Conservation (phyloP, 495 filamentous ascomycete genomes). For the Penicillium bialowiezense region DNA sequence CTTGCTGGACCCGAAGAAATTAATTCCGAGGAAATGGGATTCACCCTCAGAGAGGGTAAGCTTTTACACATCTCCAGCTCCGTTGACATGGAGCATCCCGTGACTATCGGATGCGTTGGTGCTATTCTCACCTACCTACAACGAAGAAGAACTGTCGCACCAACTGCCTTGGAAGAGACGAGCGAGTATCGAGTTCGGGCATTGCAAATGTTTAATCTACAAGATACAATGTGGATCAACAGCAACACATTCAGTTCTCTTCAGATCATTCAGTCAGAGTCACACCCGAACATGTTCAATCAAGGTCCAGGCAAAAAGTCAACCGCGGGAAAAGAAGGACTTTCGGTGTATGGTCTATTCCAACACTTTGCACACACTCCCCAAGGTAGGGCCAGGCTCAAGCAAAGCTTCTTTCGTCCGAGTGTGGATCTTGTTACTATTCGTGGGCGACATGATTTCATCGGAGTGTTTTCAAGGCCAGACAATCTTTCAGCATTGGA, state of each 20-base stretch:
- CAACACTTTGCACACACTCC: constrained; percentile 74
- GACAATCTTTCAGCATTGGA: constrained; percentile 61
- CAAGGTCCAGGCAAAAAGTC: constrained; percentile 67
- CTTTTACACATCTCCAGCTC: constrained; percentile 68
- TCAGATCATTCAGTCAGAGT: constrained; percentile 82
- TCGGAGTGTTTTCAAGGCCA: constrained; percentile 64
- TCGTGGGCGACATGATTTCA: constrained; percentile 68
- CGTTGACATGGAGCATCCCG: constrained; percentile 74
- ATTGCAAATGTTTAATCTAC: constrained; percentile 76
- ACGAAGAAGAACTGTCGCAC: constrained; percentile 57
- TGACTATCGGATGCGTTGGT: constrained; percentile 79
- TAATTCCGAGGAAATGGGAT: constrained; percentile 45
- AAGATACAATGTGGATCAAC: constrained; percentile 81
- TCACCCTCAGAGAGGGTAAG: constrained; percentile 56
- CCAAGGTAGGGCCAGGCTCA: constrained; percentile 73
- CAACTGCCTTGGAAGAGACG: constrained; percentile 12
- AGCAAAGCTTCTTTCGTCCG: constrained; percentile 83
- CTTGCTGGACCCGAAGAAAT: constrained; percentile 43
- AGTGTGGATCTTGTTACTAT: constrained; percentile 67
- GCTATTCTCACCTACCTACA: constrained; percentile 79
- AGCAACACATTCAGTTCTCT: constrained; percentile 76
- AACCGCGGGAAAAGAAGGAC: constrained; percentile 76
- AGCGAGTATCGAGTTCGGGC: constrained; percentile 55
- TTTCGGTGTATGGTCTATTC: constrained; percentile 88
- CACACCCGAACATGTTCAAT: constrained; percentile 79